phyloP scores from a whole-genome alignment of 2,329 filamentous ascomycete species.

The Xylariales sp. region DNA sequence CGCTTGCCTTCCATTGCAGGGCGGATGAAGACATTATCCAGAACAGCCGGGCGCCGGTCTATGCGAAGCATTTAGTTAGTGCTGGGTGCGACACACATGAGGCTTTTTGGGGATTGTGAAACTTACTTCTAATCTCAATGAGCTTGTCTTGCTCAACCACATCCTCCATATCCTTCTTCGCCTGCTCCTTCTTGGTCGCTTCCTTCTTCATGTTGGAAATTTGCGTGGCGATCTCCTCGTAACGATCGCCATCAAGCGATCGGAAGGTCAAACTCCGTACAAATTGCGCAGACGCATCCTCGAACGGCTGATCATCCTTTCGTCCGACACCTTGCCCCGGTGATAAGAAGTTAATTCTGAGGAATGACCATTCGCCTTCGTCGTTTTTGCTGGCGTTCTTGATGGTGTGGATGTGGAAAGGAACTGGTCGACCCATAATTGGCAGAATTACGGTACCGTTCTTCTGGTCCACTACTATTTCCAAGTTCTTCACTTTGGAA shows the following conservation, averaged over 20 bases:
- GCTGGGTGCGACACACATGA: conserved; percentile 9
- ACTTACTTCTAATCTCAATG: conserved; percentile 83
- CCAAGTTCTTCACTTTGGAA: conserved; percentile 73
- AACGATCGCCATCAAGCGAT: conserved; percentile 81
- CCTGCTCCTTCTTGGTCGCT: conserved; percentile 85
- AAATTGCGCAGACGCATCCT: conserved; percentile 93
- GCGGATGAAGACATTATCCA: conserved; percentile 93
- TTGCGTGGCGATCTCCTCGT: conserved; percentile 85
- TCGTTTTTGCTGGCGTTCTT: conserved; percentile 99
- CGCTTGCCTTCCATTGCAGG: conserved; percentile 96
- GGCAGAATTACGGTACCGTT: conserved; percentile 87
- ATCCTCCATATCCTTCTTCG: conserved; percentile 99
- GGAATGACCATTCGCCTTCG: conserved; percentile 87
- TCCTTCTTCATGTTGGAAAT: conserved; percentile 97
- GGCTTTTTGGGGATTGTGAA: neutral
- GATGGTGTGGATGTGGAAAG: conserved; percentile 96
- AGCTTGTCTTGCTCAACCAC: conserved; percentile 99
- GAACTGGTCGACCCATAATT: conserved; percentile 95
- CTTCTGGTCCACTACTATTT: conserved; percentile 87
- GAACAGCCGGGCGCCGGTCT: conserved; percentile 84
- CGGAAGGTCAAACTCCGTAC: conserved; percentile 93
- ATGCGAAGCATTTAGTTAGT: too few relatives aligned
- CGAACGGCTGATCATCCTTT: conserved; percentile 96
- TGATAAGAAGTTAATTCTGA: conserved; percentile 95
- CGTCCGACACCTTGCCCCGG: conserved; percentile 95